A percentile compares a stretch with the other conserved stretches of the same genome.
Conservation (phyloP, 2,329 filamentous ascomycete species). For the Alternaria gaisen region DNA sequence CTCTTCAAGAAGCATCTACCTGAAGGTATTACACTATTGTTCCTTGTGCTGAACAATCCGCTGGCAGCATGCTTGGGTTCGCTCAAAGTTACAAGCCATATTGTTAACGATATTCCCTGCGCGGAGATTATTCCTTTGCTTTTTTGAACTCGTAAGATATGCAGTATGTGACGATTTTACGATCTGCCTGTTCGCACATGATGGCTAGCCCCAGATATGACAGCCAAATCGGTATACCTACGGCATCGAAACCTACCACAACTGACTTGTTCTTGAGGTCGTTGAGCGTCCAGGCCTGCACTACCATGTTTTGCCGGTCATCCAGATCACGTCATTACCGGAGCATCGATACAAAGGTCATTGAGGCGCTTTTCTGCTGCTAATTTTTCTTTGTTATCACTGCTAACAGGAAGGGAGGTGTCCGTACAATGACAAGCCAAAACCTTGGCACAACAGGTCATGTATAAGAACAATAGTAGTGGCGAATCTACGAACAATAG, state of each 20-base stretch:
- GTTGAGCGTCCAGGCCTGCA: not conserved
- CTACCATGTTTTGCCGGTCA: not conserved
- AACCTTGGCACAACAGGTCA: constrained; percentile 1
- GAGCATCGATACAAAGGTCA: too few relatives aligned
- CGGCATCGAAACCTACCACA: not conserved
- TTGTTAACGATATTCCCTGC: not conserved
- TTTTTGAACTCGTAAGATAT: not conserved
- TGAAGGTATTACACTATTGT: not conserved
- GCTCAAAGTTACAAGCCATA: not conserved
- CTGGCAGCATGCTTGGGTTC: not conserved
- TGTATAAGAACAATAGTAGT: constrained; percentile 3
- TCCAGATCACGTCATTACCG: not conserved
- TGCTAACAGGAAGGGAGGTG: not conserved
- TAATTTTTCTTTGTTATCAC: not conserved
- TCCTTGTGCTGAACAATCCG: not conserved
- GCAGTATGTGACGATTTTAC: not conserved
- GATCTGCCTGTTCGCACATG: too few relatives aligned
- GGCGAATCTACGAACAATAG: constrained; percentile 1
- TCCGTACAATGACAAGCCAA: not conserved
- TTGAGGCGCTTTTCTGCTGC: not conserved
- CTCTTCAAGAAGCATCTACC: not conserved
- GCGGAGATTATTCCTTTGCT: not conserved
- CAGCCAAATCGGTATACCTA: not conserved
- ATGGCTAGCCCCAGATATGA: not conserved
- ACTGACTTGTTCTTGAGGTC: not conserved